These are phyloP conservation scores for Monosporascus sp. DNA, from an alignment of 2,329 filamentous ascomycete genomes.

Conservation along the genomic window DNA sequence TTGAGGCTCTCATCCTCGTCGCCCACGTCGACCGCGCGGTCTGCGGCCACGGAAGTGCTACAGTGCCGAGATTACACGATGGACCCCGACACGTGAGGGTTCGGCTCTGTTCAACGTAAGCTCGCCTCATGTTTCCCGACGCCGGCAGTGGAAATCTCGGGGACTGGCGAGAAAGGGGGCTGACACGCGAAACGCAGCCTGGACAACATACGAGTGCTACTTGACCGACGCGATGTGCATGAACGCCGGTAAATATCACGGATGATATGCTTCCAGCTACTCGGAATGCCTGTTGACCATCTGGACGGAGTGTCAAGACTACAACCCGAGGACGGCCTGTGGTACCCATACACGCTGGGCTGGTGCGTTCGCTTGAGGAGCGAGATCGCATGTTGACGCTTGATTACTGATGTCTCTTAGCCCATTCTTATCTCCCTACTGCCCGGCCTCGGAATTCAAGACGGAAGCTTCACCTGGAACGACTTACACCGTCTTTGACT, in stretches of 20 bases:
- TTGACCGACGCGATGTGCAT: constrained; percentile 7
- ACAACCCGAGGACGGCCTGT: constrained; percentile 7
- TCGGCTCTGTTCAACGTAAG: constrained; percentile 9
- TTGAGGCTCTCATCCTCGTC: neutral
- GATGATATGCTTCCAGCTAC: constrained; percentile 10
- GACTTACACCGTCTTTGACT: constrained; percentile 9
- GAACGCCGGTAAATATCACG: constrained; percentile 8
- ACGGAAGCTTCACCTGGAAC: constrained; percentile 2
- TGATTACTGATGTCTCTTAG: neutral
- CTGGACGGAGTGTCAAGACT: constrained; percentile 12
- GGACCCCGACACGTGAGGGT: constrained; percentile 14
- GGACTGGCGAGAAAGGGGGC: neutral
- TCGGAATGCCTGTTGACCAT: constrained; percentile 11
- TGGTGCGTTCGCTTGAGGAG: constrained; percentile 2
- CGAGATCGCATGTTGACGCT: neutral
- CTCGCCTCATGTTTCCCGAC: neutral
- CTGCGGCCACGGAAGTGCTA: constrained; percentile 6
- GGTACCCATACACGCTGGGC: constrained; percentile 10
- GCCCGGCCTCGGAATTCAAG: constrained; percentile 10
- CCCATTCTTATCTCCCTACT: constrained; percentile 7
- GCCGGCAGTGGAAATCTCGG: neutral
- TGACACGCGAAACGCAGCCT: constrained; percentile 2
- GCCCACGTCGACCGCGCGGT: constrained; percentile 8
- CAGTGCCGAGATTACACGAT: constrained; percentile 7
- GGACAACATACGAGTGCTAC: constrained; percentile 9